Evolutionary conservation across 768 basidiomycete genomes (phyloP), one percentile per base, ranked within the genome.

Genomic region (Phlegmacium glaucopus): DNA sequence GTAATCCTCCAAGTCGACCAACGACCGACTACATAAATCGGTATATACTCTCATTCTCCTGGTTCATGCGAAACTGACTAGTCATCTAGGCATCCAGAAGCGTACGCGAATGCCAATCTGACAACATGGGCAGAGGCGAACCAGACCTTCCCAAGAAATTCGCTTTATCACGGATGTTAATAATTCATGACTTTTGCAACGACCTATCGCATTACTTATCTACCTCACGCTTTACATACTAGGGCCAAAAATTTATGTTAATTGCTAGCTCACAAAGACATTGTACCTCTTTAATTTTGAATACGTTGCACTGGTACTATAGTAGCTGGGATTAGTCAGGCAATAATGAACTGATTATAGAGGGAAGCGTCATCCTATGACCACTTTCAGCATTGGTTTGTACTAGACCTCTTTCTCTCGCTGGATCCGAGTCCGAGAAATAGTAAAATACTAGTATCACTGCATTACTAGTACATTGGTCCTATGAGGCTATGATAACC

Each of bases 111-210:
- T 61, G 74, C 91, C 15, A 94, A 95, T 60, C 65, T 90, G 37
- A 94, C 94, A 25, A 88, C 86, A 39, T 95, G 94, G 93, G 74
- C 70, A 2, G 74, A 79, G 54, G 91, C 84, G 1, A 88, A 87
- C 35, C 80, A 87, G 59, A 68, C 68, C 0, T 88, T 87, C 67
- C 94, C 94, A 13, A 70, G 81, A 34, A 94, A 93, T 51, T 67
- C 67, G 15, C 54, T 67, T 7, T 71, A 71, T 48, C 62, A 74
- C 43, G 73, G 74, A 26, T 77, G 75, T 55, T 72, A 61, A 61
- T 45, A 34, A 56, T 29, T 12, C 42, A 32, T 10, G 18, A 35
- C 42, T 41, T 28, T 42, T 18, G 22, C 15, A 46, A 35, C 44
- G 16, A 15, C 15, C 13, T 39, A 28, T n/a, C 41, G 13, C 32